Percentiles rank a stretch among this genome's conserved stretches.
Conservation (phyloP, 192 early-diverging fungal species). For the Entomortierella lignicola region DNA sequence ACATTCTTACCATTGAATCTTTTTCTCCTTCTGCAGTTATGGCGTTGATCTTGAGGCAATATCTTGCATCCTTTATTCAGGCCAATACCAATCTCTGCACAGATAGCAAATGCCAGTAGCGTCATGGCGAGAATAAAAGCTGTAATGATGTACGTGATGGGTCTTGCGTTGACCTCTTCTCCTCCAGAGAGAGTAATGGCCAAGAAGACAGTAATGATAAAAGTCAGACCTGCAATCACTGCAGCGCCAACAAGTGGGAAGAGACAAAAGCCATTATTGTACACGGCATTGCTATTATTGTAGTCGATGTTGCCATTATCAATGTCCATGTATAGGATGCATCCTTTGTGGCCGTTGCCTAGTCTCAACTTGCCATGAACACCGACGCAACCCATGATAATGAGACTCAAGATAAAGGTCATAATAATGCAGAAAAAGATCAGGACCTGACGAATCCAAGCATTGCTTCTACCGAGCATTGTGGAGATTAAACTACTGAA, state of each 20-base stretch:
- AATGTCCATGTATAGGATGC: conserved; percentile 24
- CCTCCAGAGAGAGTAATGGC: background rate
- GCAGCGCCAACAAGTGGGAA: conserved; percentile 42
- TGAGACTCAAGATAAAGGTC: conserved; percentile 5
- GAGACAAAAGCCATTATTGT: conserved; percentile 37
- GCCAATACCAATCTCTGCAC: conserved; percentile 42
- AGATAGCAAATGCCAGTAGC: conserved; percentile 30
- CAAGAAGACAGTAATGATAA: conserved; percentile 13
- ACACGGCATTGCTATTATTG: conserved; percentile 7
- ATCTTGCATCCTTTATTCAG: conserved; percentile 32
- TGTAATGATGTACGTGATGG: background rate
- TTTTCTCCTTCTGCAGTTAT: conserved; percentile 5
- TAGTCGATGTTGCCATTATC: conserved; percentile 17
- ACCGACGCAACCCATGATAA: conserved; percentile 33
- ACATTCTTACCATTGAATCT: conserved; percentile 20
- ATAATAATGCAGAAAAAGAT: conserved; percentile 1
- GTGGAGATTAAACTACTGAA: background rate
- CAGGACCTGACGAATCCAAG: conserved; percentile 16
- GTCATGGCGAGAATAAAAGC: background rate
- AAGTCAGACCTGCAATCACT: conserved; percentile 4
- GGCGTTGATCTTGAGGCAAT: background rate
- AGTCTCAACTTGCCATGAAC: conserved; percentile 19
- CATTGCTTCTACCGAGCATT: background rate
- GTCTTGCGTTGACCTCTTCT: conserved; percentile 1
- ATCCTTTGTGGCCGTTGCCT: background rate